Evolutionary conservation across 371 early-diverging fungal genomes (phyloP).

Genomic region (Mycotypha africana): DNA sequence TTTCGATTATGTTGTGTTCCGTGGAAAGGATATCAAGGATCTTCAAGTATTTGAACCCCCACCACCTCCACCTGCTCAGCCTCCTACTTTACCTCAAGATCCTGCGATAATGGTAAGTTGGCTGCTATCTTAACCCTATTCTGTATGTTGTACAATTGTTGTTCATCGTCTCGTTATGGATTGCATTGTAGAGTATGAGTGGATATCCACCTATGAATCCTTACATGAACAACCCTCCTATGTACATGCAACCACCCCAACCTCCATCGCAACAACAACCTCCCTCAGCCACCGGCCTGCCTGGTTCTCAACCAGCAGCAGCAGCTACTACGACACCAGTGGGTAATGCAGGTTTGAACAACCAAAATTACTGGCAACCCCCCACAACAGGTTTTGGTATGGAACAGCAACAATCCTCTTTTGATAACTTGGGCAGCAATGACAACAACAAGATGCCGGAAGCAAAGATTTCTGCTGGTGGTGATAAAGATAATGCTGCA

Average conservation of each 20-base stretch:
- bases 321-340: slow-evolving; percentile 24
- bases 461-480: too few relatives aligned
- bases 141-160: not conserved
- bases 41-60: slow-evolving; percentile 81
- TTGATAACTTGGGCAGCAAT: too few relatives aligned
- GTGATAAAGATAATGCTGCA: too few relatives aligned
- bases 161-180: not conserved
- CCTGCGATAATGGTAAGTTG: slow-evolving; percentile 60
- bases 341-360: too few relatives aligned
- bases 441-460: too few relatives aligned
- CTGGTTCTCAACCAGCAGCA: slow-evolving; percentile 13
- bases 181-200: slow-evolving; percentile 21
- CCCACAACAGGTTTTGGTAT: too few relatives aligned
- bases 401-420: too few relatives aligned
- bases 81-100: slow-evolving; percentile 67
- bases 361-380: slow-evolving; percentile 14
- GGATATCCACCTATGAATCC: slow-evolving; percentile 37
- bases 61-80: slow-evolving; percentile 25
- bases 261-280: slow-evolving; percentile 24
- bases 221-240: slow-evolving; percentile 15
- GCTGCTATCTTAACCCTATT: too few relatives aligned
- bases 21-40: slow-evolving; percentile 91
- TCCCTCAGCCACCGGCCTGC: slow-evolving; percentile 12
- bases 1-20: slow-evolving; percentile 89
- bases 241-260: slow-evolving; percentile 16